These are phyloP conservation scores for Alternaria burnsii DNA, from an alignment of 2,329 filamentous ascomycete species.

Conservation along the genomic window DNA sequence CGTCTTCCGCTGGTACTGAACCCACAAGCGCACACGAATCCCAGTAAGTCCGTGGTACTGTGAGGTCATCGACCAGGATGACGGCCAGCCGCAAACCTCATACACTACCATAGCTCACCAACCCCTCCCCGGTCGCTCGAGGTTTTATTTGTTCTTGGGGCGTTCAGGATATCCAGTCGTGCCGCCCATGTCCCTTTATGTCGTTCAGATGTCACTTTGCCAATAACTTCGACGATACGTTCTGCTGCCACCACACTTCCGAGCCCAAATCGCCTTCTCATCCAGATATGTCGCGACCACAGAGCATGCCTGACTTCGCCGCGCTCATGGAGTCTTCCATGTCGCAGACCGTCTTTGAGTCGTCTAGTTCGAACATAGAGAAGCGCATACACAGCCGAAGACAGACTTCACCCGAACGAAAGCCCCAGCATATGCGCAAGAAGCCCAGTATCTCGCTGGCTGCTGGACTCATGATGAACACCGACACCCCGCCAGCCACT, in stretches of 20 bases:
- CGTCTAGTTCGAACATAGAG: slow-evolving; percentile 36
- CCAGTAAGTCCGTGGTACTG: slow-evolving; percentile 17
- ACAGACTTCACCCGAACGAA: slow-evolving; percentile 33
- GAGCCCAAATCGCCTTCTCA: neutral
- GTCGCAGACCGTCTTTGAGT: slow-evolving; percentile 22
- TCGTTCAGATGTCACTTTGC: slow-evolving; percentile 17
- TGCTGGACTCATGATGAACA: slow-evolving; percentile 48
- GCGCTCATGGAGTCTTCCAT: slow-evolving; percentile 41
- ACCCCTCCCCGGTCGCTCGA: slow-evolving; percentile 7
- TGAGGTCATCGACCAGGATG: slow-evolving; percentile 51
- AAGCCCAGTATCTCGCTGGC: slow-evolving; percentile 47
- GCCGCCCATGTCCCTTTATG: slow-evolving; percentile 12
- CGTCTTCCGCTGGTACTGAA: slow-evolving; percentile 11
- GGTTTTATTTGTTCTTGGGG: slow-evolving; percentile 10
- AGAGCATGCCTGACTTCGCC: slow-evolving; percentile 48
- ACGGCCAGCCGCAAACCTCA: slow-evolving; percentile 32
- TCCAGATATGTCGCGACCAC: slow-evolving; percentile 39
- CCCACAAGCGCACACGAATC: slow-evolving; percentile 12
- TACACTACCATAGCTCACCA: slow-evolving; percentile 20
- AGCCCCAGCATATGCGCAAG: slow-evolving; percentile 34
- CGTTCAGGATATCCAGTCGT: neutral
- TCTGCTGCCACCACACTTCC: slow-evolving; percentile 14
- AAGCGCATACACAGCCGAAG: slow-evolving; percentile 31
- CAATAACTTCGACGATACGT: slow-evolving; percentile 20
- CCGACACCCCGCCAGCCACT: slow-evolving; percentile 24